Evolutionary conservation across 805 yeast species (phyloP), one percentile per base, ranked within the genome.

Genomic region (Debaryomyces prosopidis): DNA sequence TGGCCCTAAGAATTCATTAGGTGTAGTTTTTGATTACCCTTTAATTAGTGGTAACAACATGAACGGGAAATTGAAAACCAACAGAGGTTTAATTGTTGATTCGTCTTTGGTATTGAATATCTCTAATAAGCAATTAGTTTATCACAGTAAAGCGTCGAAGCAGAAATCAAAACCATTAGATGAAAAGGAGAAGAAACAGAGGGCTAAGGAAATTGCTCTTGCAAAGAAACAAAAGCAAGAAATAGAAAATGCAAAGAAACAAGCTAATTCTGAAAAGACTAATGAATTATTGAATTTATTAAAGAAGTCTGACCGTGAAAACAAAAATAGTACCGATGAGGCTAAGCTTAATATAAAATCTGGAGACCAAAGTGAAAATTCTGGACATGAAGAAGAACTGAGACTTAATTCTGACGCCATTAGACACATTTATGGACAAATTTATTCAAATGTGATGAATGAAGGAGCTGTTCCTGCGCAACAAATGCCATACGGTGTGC

Each of bases 11-110:
- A 75, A 81, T 30, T 78, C 84, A 1, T 71, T 94, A 45, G 89
- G 87, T 51, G 84, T 94, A 42, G 65, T 94, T 31, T 94, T 92
- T 74, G 99, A 94, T 59, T 68, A 77, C 45, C 87, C 91, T 34
- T 73, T 92, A 45, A 73, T 90, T 42, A 87, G 94, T 39, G 98
- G 97, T 55, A 85, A 82, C 60, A 81, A 77, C 19, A 75, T 94
- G 69, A 87, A 83, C 53, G 96, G 96, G 4, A 81, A 88, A 61
- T 73, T 90, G 56, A 69, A 68, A 42, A 79, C 92, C 4, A 86
- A 82, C 56, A 82, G 99, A 59, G 99, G 98, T 15, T 66, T 89
- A 53, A 81, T 86, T 18, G 80, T 94, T 44, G 96, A 88, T 51
- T 82, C 96, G 0, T 82, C 92, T 0, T 76, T 88, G 44, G 82